A percentile compares a stretch with the other conserved stretches of the same genome.
phyloP scores from a whole-genome alignment of 768 basidiomycete genomes.

The Pleurotus pulmonarius region DNA sequence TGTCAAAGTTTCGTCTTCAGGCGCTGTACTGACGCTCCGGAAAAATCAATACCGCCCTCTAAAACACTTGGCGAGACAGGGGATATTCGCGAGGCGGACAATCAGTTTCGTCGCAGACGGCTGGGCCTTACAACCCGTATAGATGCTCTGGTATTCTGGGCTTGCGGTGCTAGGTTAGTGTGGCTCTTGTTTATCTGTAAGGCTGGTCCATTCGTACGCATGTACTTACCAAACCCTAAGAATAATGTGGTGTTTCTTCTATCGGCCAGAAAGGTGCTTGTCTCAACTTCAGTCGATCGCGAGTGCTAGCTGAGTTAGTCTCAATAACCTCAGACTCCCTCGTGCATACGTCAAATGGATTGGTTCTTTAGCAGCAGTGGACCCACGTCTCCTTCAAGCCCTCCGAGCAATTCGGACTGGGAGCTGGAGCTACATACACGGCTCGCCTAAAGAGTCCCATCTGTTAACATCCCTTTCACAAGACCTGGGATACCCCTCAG shows the following conservation, averaged over 20 bases:
- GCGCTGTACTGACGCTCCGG: slow-evolving; percentile 11
- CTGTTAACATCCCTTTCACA: slow-evolving; percentile 43
- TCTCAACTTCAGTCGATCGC: not conserved
- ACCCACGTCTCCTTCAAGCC: slow-evolving; percentile 50
- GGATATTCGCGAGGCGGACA: slow-evolving; percentile 14
- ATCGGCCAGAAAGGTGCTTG: slow-evolving; percentile 61
- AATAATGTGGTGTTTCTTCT: slow-evolving; percentile 90
- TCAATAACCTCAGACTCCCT: slow-evolving; percentile 39
- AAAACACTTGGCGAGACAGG: slow-evolving; percentile 15
- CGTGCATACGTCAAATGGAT: slow-evolving; percentile 79
- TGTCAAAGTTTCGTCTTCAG: slow-evolving; percentile 49
- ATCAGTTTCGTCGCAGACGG: slow-evolving; percentile 13
- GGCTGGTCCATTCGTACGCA: slow-evolving; percentile 8
- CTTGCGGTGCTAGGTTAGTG: slow-evolving; percentile 66
- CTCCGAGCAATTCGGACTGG: slow-evolving; percentile 52
- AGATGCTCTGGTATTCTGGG: slow-evolving; percentile 76
- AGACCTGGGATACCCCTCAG: slow-evolving; percentile 53
- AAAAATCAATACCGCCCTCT: not conserved
- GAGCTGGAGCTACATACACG: slow-evolving; percentile 55
- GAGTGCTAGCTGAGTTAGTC: not conserved
- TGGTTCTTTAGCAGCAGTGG: slow-evolving; percentile 62
- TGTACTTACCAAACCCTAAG: slow-evolving; percentile 28
- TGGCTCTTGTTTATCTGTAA: not conserved
- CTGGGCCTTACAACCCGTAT: slow-evolving; percentile 40
- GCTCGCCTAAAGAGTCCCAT: slow-evolving; percentile 32